Percentiles rank a stretch among this genome's conserved stretches.
These are phyloP conservation scores for Herpetospermum pedunculosum DNA, from an alignment of 306 rosid genomes.

Conservation along the genomic window DNA sequence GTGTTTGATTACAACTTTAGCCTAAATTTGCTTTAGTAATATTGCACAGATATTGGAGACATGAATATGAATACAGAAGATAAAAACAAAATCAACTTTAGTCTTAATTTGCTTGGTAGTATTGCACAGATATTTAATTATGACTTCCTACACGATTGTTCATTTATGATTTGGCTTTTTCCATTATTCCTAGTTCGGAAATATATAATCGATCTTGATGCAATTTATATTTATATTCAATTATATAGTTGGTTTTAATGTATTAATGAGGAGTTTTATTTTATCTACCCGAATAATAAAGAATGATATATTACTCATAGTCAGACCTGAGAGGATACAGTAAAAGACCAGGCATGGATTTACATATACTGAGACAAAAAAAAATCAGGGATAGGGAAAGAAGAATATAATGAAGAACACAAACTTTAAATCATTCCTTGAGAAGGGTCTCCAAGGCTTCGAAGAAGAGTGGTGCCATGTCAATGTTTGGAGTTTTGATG, in stretches of 20 bases:
- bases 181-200: not conserved
- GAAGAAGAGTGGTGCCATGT: constrained; percentile 66
- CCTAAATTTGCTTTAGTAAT: too few species aligned
- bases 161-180: not conserved
- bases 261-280: too few species aligned
- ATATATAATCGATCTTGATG: not conserved
- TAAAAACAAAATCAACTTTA: too few species aligned
- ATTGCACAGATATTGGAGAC: too few species aligned
- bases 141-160: not conserved
- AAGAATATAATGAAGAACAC: not conserved
- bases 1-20: too few species aligned
- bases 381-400: not conserved
- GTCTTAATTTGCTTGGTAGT: too few species aligned
- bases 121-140: too few species aligned
- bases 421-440: constrained; percentile 29
- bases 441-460: constrained; percentile 80
- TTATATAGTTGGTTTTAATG: not conserved
- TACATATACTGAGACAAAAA: constrained; percentile 1
- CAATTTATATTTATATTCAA: not conserved
- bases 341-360: too few species aligned
- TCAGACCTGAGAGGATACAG: too few species aligned
- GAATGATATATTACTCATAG: not conserved
- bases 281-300: not conserved
- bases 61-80: too few species aligned
- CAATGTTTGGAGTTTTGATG: constrained; percentile 85